These are phyloP conservation scores for Diaporthe humulicola DNA, from an alignment of 2,329 filamentous ascomycete species.

Conservation along the genomic window DNA sequence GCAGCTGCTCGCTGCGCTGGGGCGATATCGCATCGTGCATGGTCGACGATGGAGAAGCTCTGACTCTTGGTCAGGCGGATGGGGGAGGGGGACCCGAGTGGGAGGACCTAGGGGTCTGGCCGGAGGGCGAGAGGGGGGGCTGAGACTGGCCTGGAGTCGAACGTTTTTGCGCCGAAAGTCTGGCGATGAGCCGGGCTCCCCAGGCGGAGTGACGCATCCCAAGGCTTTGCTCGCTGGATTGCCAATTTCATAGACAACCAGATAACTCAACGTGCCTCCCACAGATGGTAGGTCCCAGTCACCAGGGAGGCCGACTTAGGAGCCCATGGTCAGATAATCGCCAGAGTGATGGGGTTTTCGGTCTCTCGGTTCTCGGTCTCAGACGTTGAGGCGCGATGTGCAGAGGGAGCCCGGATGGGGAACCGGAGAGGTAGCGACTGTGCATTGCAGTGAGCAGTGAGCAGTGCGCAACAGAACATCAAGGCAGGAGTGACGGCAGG, in stretches of 20 bases:
- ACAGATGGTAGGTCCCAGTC: neutral
- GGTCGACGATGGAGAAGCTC: neutral
- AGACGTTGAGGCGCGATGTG: slow-evolving; percentile 4
- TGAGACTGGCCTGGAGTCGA: slow-evolving; percentile 23
- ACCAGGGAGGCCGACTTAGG: slow-evolving; percentile 20
- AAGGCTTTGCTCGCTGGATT: slow-evolving; percentile 18
- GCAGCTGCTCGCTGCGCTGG: neutral
- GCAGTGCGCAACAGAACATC: neutral
- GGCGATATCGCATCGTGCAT: slow-evolving; percentile 22
- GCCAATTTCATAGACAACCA: slow-evolving; percentile 12
- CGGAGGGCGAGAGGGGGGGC: slow-evolving; percentile 7
- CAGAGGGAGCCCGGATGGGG: neutral
- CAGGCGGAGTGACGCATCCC: slow-evolving; percentile 24
- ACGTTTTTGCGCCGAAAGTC: slow-evolving; percentile 4
- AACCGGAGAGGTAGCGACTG: slow-evolving; percentile 17
- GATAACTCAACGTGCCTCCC: neutral
- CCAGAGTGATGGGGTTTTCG: slow-evolving; percentile 22
- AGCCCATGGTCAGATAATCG: slow-evolving; percentile 28
- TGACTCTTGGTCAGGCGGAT: slow-evolving; percentile 20
- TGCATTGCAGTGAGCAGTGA: slow-evolving; percentile 5
- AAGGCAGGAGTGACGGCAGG: neutral
- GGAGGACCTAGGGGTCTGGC: slow-evolving; percentile 10
- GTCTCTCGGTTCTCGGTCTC: slow-evolving; percentile 33
- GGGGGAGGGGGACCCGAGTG: neutral
- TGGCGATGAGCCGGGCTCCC: slow-evolving; percentile 19